Conservation (phyloP, 805 yeast species). For the Citeromyces matritensis region DNA sequence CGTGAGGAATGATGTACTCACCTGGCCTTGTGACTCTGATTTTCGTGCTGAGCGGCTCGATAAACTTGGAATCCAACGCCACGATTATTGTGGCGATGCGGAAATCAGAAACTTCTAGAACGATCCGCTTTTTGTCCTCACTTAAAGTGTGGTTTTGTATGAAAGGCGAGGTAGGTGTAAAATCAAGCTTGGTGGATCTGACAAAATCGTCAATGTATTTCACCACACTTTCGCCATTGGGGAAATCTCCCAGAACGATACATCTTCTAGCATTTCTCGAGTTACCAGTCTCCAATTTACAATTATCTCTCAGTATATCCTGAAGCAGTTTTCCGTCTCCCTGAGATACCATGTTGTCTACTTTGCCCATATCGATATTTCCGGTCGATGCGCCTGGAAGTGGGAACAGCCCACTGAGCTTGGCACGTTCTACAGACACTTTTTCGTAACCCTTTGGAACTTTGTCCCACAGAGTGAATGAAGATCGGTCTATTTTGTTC, state of each 20-base stretch:
- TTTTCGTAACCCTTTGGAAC: slow-evolving; percentile 62
- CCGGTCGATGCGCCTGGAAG: slow-evolving; percentile 43
- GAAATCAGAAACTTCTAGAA: too few species aligned
- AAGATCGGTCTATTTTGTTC: slow-evolving; percentile 28
- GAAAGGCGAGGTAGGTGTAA: slow-evolving; percentile 12
- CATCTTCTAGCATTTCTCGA: slow-evolving; percentile 11
- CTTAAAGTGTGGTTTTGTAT: slow-evolving; percentile 14
- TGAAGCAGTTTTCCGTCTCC: slow-evolving; percentile 5
- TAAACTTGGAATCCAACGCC: too few species aligned
- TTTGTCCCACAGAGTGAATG: slow-evolving; percentile 51
- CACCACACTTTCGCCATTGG: slow-evolving; percentile 18
- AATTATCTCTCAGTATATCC: slow-evolving; percentile 7
- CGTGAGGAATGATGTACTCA: slow-evolving; percentile 23
- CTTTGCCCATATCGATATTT: slow-evolving; percentile 20
- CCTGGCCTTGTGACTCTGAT: slow-evolving; percentile 24
- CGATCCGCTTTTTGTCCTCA: slow-evolving; percentile 12
- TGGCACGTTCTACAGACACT: slow-evolving; percentile 63
- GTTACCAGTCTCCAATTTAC: slow-evolving; percentile 10
- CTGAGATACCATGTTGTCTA: slow-evolving; percentile 9
- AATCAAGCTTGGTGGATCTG: slow-evolving; percentile 23
- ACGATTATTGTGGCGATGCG: too few species aligned
- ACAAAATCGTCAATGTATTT: slow-evolving; percentile 30
- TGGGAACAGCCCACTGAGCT: slow-evolving; percentile 66
- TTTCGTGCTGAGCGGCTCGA: slow-evolving; percentile 7
- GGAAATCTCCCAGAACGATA: slow-evolving; percentile 3